Evolutionary conservation across 352 stramenopile species (phyloP), one percentile per base, ranked within the genome.

Genomic region (Phytophthora quininea): DNA sequence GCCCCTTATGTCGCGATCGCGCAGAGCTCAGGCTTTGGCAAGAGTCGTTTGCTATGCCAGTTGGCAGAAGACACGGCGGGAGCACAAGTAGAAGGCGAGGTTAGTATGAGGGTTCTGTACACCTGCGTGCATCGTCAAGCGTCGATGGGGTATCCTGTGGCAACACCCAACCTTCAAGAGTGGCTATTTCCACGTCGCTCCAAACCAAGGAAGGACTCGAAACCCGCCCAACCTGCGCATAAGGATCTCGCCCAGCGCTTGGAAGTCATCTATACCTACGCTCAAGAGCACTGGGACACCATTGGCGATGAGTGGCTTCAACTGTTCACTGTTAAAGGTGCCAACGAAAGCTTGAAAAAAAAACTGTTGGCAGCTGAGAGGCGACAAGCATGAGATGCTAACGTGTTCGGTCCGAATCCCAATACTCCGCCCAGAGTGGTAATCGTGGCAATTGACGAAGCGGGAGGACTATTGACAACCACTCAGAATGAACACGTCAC

Each of bases 11-110:
- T 42, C 7, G 15, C 48, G 29, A n/a, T 64, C 27, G 47, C 52
- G 15, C 51, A 71, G 63, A 71, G 56, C 19, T 71, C 56, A 19
- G 63, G 63, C 35, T 40, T 40, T 40, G 35, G 35, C 6, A 40
- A 40, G 35, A 40, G 35, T 11, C 35, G 35, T 11, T 24, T 62
- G 40, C 40, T 71, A 2, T 33, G 14, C 8, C 15, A 65, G 40
- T 27, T 71, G 19, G 56, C 63, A 40, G 10, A 37, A 29, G 48
- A 54, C 8, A 43, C 24, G 29, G 24, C 4, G 38, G 31, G 48
- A 24, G 19, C 19, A 24, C 19, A 12, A 58, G 37, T 11, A 8
- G 10, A 6, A 40, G 35, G 35, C 9, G 27, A 24, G 30, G 37
- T 31, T 12, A 54, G 40, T n/a, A 47, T 54, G 61, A 46, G 48